A percentile compares a stretch with the other conserved stretches of the same genome.
Conservation (phyloP, 2,329 filamentous ascomycete species). For the Reticulascus tulasneorum region DNA sequence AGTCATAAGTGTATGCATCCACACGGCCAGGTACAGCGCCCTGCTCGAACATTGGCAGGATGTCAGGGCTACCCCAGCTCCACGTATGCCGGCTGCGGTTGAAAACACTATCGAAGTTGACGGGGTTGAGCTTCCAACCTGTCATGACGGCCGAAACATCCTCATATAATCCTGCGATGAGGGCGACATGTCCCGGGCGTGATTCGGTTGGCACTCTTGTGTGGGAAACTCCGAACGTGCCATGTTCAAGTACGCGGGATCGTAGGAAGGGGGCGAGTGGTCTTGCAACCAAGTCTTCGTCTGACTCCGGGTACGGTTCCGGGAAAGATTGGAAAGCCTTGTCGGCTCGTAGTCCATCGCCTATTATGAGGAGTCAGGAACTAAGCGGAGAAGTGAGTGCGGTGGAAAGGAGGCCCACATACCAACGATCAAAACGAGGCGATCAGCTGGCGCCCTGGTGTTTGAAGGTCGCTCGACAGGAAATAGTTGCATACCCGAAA, state of each 20-base stretch:
- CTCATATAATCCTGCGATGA: conserved; percentile 95
- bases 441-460: conserved; percentile 74
- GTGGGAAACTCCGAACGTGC: conserved; percentile 95
- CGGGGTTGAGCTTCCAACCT: conserved; percentile 97
- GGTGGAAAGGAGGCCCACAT: conserved; percentile 17
- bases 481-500: conserved; percentile 88
- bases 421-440: conserved; percentile 92
- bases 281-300: conserved; percentile 65
- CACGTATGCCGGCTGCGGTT: conserved; percentile 95
- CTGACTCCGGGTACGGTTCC: conserved; percentile 70
- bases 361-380: conserved; percentile 32
- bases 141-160: conserved; percentile 97
- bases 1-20: conserved; percentile 78
- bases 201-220: conserved; percentile 97
- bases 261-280: conserved; percentile 88
- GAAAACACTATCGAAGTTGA: conserved; percentile 98
- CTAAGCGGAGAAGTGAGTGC: not conserved
- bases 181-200: conserved; percentile 88
- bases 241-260: conserved; percentile 80
- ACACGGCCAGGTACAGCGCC: conserved; percentile 86
- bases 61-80: conserved; percentile 99
- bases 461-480: conserved; percentile 57
- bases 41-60: conserved; percentile 92
- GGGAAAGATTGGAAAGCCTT: conserved; percentile 94
- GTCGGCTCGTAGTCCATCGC: conserved; percentile 91